These are phyloP conservation scores for Pyrus bretschneideri DNA, from an alignment of 306 rosid genomes.

Conservation along the genomic window DNA sequence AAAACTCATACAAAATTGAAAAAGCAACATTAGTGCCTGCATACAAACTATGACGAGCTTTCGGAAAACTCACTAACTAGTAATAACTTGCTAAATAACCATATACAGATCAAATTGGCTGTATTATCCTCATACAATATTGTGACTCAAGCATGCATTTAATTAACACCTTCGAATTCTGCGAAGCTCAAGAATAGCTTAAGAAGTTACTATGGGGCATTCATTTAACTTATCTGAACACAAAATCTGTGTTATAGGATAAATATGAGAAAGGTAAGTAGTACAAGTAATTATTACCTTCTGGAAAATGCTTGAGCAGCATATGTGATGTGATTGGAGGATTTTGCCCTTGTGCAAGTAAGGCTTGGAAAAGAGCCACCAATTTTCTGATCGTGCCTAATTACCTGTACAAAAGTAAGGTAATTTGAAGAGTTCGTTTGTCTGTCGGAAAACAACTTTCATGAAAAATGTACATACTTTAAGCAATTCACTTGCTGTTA, in stretches of 20 bases:
- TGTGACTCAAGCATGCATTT: neutral
- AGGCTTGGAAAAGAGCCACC: conserved; percentile 20
- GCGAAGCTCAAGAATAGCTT: neutral
- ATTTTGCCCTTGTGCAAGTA: conserved; percentile 11
- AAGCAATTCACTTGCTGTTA: neutral
- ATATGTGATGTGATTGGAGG: conserved; percentile 30
- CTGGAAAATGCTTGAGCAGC: conserved; percentile 9
- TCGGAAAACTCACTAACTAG: neutral
- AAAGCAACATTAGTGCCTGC: neutral
- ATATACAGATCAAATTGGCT: neutral
- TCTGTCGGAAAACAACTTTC: neutral
- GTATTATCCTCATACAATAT: neutral
- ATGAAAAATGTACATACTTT: neutral
- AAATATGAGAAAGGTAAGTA: neutral
- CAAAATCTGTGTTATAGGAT: neutral
- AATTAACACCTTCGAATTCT: neutral
- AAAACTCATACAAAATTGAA: neutral
- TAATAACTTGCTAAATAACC: neutral
- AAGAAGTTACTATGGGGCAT: no score
- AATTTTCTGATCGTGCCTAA: conserved; percentile 20
- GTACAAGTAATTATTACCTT: conserved; percentile 24
- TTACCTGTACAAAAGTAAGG: conserved; percentile 27
- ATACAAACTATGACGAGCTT: neutral
- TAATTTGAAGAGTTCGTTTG: neutral
- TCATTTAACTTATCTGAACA: neutral